A percentile compares a stretch with the other conserved stretches of the same genome.
These are phyloP conservation scores for Talaromyces funiculosus DNA, from an alignment of 2,329 filamentous ascomycete genomes.

Conservation along the genomic window DNA sequence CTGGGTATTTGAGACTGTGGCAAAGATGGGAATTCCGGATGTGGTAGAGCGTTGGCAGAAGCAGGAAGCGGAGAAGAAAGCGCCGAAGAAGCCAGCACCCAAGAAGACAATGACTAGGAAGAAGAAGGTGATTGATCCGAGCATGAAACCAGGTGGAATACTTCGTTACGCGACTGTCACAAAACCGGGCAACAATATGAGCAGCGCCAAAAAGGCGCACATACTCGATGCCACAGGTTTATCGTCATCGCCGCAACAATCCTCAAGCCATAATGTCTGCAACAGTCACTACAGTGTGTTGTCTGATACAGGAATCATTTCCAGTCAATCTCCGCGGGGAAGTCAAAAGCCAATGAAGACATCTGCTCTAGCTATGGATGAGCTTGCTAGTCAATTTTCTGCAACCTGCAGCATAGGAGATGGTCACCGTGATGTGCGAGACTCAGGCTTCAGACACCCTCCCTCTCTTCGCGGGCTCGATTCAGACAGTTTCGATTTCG, in stretches of 20 bases:
- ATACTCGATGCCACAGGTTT: slow-evolving; percentile 24
- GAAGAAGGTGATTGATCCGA: slow-evolving; percentile 35
- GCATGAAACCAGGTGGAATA: slow-evolving; percentile 38
- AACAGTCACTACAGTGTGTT: slow-evolving; percentile 1
- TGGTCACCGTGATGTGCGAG: neutral
- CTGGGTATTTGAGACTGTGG: slow-evolving; percentile 64
- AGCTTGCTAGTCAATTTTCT: slow-evolving; percentile 9
- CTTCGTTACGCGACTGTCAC: slow-evolving; percentile 37
- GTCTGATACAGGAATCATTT: neutral
- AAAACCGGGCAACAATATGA: slow-evolving; percentile 29
- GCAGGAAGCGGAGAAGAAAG: slow-evolving; percentile 28
- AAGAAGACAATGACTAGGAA: slow-evolving; percentile 26
- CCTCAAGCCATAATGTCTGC: slow-evolving; percentile 4
- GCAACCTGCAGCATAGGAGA: slow-evolving; percentile 4
- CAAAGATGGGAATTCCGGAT: slow-evolving; percentile 59
- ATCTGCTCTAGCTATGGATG: slow-evolving; percentile 4
- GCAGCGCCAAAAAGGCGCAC: slow-evolving; percentile 24
- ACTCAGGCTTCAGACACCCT: slow-evolving; percentile 1
- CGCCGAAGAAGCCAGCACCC: slow-evolving; percentile 21
- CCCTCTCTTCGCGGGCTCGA: neutral
- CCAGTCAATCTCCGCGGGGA: neutral
- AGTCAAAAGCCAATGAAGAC: slow-evolving; percentile 3
- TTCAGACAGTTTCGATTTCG: slow-evolving; percentile 3
- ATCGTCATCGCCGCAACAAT: slow-evolving; percentile 10
- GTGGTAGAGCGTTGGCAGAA: slow-evolving; percentile 61